Percentiles rank a stretch among this genome's conserved stretches.
Evolutionary conservation across 108 stramenopile genomes (phyloP).

Genomic region (Chaetoceros tenuissimus): DNA sequence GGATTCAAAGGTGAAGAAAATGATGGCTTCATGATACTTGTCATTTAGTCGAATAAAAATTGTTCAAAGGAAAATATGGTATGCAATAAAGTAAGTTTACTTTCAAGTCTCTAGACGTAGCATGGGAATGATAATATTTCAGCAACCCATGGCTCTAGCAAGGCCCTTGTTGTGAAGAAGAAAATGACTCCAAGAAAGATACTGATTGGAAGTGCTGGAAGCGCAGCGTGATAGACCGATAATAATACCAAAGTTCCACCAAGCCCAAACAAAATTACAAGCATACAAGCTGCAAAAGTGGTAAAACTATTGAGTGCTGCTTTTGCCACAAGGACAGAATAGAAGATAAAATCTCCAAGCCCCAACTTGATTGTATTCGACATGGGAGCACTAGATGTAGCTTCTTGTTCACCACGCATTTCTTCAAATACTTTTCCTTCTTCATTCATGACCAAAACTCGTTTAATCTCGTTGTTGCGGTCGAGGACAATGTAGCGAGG

Average conservation of each 20-base stretch:
- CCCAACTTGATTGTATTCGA: constrained; percentile 25
- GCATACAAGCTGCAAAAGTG: constrained; percentile 77
- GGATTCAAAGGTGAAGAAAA: neutral
- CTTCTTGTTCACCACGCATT: constrained; percentile 34
- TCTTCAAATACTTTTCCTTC: constrained; percentile 76
- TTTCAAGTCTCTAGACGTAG: constrained; percentile 67
- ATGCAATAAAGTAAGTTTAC: too few species aligned
- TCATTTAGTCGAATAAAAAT: too few species aligned
- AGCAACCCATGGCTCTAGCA: constrained; percentile 75
- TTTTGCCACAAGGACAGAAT: constrained; percentile 89
- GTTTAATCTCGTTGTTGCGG: constrained; percentile 55
- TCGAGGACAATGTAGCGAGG: constrained; percentile 31
- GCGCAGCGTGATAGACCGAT: constrained; percentile 83
- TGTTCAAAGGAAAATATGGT: too few species aligned
- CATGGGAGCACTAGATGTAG: neutral
- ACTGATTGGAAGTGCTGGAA: constrained; percentile 87
- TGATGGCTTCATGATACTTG: too few species aligned
- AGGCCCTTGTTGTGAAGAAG: constrained; percentile 56
- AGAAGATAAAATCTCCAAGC: constrained; percentile 94
- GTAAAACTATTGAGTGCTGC: constrained; percentile 89
- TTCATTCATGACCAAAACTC: constrained; percentile 59
- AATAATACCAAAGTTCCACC: constrained; percentile 88
- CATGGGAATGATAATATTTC: constrained; percentile 49
- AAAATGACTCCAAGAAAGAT: constrained; percentile 79
- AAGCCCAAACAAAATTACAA: constrained; percentile 86